These are phyloP conservation scores for Lachnellula hyalina DNA, from an alignment of 2,329 filamentous ascomycete genomes.

Conservation along the genomic window DNA sequence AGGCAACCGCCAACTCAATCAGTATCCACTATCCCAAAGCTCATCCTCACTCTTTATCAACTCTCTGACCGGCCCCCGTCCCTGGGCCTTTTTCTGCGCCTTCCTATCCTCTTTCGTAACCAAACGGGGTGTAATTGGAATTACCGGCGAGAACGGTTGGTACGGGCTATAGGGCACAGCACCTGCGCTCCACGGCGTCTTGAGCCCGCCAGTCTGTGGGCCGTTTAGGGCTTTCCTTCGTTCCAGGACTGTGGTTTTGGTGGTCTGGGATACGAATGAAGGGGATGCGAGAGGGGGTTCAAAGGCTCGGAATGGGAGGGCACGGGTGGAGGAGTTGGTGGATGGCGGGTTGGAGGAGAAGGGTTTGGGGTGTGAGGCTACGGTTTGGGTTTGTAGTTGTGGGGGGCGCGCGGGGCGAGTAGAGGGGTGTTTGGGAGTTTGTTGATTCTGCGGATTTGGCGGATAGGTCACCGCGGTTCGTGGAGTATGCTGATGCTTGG, in stretches of 20 bases:
- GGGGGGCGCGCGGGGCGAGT: conserved; percentile 6
- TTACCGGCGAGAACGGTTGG: conserved; percentile 69
- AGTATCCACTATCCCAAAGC: conserved; percentile 47
- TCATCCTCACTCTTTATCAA: conserved; percentile 60
- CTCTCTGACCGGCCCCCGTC: conserved; percentile 56
- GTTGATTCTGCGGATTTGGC: conserved; percentile 15
- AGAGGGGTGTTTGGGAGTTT: conserved; percentile 20
- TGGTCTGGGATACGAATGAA: conserved; percentile 37
- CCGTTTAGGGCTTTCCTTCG: conserved; percentile 45
- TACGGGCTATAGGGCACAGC: conserved; percentile 71
- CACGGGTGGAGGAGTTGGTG: conserved; percentile 30
- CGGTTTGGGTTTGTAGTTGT: not conserved
- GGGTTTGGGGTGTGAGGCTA: conserved; percentile 6
- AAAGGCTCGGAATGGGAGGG: conserved; percentile 57
- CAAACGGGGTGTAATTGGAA: conserved; percentile 71
- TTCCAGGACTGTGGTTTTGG: conserved; percentile 62
- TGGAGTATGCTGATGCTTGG: conserved; percentile 14
- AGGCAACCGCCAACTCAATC: not conserved
- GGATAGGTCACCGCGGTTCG: conserved; percentile 13
- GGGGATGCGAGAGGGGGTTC: conserved; percentile 52
- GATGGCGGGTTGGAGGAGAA: conserved; percentile 10
- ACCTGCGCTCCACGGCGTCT: conserved; percentile 57
- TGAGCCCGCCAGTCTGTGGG: conserved; percentile 45
- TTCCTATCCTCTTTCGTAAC: conserved; percentile 67
- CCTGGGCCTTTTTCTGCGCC: conserved; percentile 58